phyloP scores from a whole-genome alignment of 257 asterid species.

The Solanum sejunctum region DNA sequence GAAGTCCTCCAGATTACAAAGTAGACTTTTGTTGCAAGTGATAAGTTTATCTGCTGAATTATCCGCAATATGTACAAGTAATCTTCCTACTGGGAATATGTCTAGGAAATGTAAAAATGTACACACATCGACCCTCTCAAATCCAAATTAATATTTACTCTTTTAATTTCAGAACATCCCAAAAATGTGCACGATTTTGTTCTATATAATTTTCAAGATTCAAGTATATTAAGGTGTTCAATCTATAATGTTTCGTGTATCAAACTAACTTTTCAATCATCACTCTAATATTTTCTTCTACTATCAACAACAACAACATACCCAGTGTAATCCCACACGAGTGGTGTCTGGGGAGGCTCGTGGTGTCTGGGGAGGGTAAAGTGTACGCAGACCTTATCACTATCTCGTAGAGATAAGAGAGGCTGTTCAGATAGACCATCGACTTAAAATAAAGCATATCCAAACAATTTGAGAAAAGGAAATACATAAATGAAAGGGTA shows the following conservation, averaged over 20 bases:
- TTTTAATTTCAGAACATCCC: neutral
- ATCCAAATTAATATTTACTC: neutral
- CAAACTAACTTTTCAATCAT: neutral
- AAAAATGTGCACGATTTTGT: neutral
- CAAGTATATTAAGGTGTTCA: neutral
- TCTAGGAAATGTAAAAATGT: neutral
- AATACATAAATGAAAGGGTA: neutral
- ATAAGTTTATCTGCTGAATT: neutral
- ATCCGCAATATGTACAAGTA: neutral
- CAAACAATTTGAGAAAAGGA: neutral
- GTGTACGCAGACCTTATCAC: neutral
- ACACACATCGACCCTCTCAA: neutral
- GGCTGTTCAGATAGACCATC: neutral
- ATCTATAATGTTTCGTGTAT: neutral
- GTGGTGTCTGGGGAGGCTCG: neutral
- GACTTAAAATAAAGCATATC: neutral
- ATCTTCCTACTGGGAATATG: neutral
- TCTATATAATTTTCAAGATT: neutral
- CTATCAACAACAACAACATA: neutral
- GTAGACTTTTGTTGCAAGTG: neutral
- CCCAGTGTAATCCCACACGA: neutral
- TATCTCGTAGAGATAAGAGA: neutral
- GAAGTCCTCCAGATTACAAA: neutral
- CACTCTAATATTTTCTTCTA: neutral
- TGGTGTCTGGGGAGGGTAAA: neutral